Percentiles rank a stretch among this genome's conserved stretches.
Conservation (phyloP, 805 yeast species). For the Maudiozyma barnettii region DNA sequence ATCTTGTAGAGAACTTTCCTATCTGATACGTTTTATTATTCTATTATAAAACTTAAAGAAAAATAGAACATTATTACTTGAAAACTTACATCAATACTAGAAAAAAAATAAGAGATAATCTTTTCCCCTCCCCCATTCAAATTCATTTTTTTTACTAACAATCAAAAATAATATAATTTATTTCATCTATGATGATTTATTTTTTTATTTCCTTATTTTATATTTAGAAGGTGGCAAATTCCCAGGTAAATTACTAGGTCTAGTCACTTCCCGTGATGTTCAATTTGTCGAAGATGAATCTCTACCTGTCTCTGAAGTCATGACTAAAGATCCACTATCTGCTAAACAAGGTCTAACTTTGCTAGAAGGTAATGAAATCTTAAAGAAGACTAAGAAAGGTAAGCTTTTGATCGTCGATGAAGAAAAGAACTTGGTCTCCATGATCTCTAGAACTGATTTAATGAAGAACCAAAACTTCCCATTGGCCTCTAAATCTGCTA, state of each 20-base stretch:
- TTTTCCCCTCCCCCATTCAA: too few species aligned
- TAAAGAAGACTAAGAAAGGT: slow-evolving; percentile 92
- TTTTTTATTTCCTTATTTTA: not conserved
- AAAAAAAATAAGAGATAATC: too few species aligned
- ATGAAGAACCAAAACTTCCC: slow-evolving; percentile 94
- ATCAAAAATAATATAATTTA: not conserved
- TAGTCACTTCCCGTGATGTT: slow-evolving; percentile 92
- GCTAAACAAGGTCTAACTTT: slow-evolving; percentile 76
- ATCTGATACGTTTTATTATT: not conserved
- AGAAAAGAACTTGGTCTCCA: slow-evolving; percentile 66
- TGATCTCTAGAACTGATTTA: slow-evolving; percentile 91
- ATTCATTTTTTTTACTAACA: slow-evolving; percentile 14
- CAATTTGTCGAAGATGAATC: slow-evolving; percentile 79
- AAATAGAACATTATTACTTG: too few species aligned
- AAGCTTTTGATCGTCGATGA: slow-evolving; percentile 88
- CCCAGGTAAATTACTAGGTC: slow-evolving; percentile 88
- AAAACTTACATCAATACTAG: not conserved
- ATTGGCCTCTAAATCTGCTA: slow-evolving; percentile 83
- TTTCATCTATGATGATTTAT: too few species aligned
- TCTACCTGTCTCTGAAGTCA: slow-evolving; percentile 59
- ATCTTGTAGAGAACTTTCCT: slow-evolving; percentile 75
- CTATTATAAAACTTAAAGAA: too few species aligned
- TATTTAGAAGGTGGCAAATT: slow-evolving; percentile 69
- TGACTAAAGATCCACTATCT: slow-evolving; percentile 84
- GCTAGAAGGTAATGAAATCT: slow-evolving; percentile 78